Conservation (phyloP, 2,329 filamentous ascomycete species). For the Cytospora piceicola region DNA sequence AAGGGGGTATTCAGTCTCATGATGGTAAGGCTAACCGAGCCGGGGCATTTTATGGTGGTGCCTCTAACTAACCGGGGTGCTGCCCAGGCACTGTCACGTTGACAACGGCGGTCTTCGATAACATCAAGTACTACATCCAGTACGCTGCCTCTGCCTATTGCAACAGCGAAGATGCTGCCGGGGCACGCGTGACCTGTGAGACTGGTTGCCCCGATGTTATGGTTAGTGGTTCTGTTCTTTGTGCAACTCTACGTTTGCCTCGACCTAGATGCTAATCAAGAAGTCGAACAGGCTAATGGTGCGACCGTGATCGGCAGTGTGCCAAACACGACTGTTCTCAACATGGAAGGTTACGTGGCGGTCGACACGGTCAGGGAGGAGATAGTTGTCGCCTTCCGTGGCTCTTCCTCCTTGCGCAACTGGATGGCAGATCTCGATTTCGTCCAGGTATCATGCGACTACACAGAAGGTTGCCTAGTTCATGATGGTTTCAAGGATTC, state of each 20-base stretch:
- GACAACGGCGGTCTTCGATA: constrained; percentile 41
- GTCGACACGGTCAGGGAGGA: constrained; percentile 52
- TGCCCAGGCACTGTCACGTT: constrained; percentile 33
- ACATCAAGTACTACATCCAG: constrained; percentile 54
- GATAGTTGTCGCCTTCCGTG: constrained; percentile 65
- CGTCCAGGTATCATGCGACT: constrained; percentile 40
- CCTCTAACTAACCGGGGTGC: constrained; percentile 18
- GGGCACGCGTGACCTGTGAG: constrained; percentile 49
- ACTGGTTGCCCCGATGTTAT: constrained; percentile 50
- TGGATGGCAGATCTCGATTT: constrained; percentile 61
- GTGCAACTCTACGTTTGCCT: not conserved
- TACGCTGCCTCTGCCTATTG: constrained; percentile 59
- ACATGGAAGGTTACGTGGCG: constrained; percentile 55
- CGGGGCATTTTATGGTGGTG: not conserved
- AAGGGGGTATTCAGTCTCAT: constrained; percentile 5
- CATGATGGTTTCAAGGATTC: constrained; percentile 63
- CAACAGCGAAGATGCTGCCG: constrained; percentile 48
- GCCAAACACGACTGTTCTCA: constrained; percentile 36
- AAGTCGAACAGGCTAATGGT: constrained; percentile 38
- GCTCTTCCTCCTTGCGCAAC: constrained; percentile 62
- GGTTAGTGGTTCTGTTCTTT: not conserved
- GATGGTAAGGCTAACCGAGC: constrained; percentile 18
- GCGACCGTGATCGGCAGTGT: constrained; percentile 51
- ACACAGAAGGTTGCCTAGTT: constrained; percentile 51
- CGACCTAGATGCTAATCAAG: not conserved